Percentiles rank a stretch among this genome's conserved stretches.
Evolutionary conservation across 1,284 basidiomycete genomes (phyloP).

Genomic region (Cryptococcus sp.): DNA sequence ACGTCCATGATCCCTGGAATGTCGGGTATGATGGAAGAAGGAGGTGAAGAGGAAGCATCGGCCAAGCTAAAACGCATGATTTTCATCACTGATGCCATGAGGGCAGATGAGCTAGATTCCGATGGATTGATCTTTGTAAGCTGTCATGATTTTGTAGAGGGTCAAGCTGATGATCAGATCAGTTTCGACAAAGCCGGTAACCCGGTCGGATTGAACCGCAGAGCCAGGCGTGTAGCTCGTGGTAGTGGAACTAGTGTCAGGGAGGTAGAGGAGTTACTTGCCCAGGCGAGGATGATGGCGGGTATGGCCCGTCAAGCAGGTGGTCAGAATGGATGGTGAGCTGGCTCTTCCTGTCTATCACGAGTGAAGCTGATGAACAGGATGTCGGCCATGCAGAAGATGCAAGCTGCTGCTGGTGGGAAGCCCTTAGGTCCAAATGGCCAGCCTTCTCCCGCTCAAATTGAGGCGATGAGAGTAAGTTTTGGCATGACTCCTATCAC

Average conservation of each 20-base stretch:
- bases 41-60: constrained; percentile 80
- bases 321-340: constrained; percentile 86
- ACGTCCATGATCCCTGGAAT: constrained; percentile 99
- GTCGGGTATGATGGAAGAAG: constrained; percentile 80
- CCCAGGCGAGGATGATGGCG: constrained; percentile 95
- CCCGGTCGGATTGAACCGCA: constrained; percentile 74
- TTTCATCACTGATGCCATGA: constrained; percentile 99
- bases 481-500: not conserved
- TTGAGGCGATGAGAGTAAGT: constrained; percentile 81
- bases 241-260: constrained; percentile 94
- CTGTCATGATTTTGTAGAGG: not conserved
- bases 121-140: constrained; percentile 81
- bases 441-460: constrained; percentile 85
- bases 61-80: constrained; percentile 95
- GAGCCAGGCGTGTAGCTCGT: constrained; percentile 80
- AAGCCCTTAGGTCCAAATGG: constrained; percentile 77
- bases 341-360: constrained; percentile 8
- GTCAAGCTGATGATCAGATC: constrained; percentile 21
- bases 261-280: constrained; percentile 93
- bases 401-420: constrained; percentile 77
- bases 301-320: constrained; percentile 96
- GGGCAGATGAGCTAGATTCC: constrained; percentile 86
- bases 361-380: constrained; percentile 41
- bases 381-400: constrained; percentile 83
- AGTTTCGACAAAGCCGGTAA: constrained; percentile 76